These are phyloP conservation scores for Solidago caesia DNA, from an alignment of 129 eudicot species.

Conservation along the genomic window DNA sequence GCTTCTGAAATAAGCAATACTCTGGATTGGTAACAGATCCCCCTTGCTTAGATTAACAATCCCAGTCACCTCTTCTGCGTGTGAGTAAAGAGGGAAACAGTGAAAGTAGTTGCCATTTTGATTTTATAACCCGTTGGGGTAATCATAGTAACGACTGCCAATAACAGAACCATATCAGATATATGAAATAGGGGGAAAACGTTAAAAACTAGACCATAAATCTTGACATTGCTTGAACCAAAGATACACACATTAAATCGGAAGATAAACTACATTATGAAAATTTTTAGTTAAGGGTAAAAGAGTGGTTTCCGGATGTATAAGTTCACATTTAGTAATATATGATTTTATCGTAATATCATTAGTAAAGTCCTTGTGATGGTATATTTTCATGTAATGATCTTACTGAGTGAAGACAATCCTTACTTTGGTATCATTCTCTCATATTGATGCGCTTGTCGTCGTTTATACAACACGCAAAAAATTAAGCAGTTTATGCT, in stretches of 20 bases:
- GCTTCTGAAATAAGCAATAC: too few species aligned
- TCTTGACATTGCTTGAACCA: background rate
- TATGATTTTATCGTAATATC: background rate
- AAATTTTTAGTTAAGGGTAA: background rate
- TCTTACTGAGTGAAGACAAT: background rate
- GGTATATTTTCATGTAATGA: background rate
- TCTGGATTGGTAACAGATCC: too few species aligned
- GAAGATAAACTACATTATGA: background rate
- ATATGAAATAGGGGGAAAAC: background rate
- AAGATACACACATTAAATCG: background rate
- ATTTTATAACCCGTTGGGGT: background rate
- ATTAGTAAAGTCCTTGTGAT: conserved; percentile 1
- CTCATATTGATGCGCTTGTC: background rate
- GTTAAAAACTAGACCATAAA: background rate
- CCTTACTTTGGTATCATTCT: background rate
- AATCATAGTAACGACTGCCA: background rate
- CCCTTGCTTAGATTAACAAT: too few species aligned
- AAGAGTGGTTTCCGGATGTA: background rate
- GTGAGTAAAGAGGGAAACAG: too few species aligned
- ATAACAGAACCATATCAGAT: background rate
- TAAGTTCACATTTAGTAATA: background rate
- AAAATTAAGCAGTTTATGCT: conserved; percentile 32
- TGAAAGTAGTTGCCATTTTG: background rate
- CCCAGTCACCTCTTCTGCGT: too few species aligned
- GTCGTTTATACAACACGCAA: conserved; percentile 16